Conservation (phyloP, 768 basidiomycete genomes). For the Trametes gibbosa region DNA sequence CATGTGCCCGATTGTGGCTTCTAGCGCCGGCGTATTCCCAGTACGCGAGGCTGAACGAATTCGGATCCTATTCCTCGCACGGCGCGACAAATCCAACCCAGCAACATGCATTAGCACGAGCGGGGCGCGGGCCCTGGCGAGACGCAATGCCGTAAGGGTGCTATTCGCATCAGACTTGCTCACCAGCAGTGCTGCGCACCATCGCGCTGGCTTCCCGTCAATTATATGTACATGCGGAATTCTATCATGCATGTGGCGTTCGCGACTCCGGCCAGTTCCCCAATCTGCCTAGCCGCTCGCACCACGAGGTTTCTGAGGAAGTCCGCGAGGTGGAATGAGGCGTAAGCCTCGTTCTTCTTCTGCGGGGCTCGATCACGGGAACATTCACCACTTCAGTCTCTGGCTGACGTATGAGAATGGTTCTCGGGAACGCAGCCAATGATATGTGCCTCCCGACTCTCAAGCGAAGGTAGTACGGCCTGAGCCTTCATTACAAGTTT, state of each 20-base stretch:
- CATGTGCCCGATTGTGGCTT: conserved; percentile 23
- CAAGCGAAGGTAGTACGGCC: not conserved
- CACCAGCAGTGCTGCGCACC: no score
- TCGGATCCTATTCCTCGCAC: no score
- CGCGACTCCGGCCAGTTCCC: not conserved
- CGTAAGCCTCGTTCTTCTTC: not conserved
- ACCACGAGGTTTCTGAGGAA: not conserved
- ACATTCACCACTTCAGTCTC: no score
- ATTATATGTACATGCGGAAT: not conserved
- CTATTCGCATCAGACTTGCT: no score
- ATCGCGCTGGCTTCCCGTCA: not conserved
- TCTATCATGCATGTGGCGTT: not conserved
- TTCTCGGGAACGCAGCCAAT: not conserved
- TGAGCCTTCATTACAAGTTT: not conserved
- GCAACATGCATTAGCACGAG: no score
- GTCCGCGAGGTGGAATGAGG: not conserved
- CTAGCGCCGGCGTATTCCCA: no score
- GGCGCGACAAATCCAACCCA: no score
- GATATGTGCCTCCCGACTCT: not conserved
- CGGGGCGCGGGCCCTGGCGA: no score
- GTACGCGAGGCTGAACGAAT: no score
- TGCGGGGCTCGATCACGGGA: not conserved
- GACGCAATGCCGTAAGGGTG: no score
- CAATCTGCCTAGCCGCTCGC: not conserved
- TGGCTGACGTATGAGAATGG: not conserved